Percentiles rank a stretch among this genome's conserved stretches.
These are phyloP conservation scores for Chaetomium fimeti DNA, from an alignment of 495 filamentous ascomycete genomes.

Conservation along the genomic window DNA sequence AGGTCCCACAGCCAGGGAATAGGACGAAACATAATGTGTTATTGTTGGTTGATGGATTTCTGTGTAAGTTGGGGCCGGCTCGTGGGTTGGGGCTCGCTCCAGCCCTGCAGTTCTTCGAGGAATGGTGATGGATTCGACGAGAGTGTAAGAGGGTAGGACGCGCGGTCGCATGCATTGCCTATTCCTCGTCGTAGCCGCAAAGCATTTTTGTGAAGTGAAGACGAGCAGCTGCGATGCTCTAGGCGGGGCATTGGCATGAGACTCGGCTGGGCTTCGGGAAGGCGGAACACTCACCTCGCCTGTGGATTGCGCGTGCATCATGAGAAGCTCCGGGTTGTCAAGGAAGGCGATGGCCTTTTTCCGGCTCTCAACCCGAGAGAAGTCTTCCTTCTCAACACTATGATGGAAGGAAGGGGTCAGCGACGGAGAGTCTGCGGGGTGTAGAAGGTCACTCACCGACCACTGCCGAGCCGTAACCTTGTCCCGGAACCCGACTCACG, in stretches of 20 bases:
- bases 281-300: conserved; percentile 41
- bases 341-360: conserved; percentile 47
- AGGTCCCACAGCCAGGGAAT: background rate
- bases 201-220: conserved; percentile 52
- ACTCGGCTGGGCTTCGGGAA: background rate
- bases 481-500: conserved; percentile 23
- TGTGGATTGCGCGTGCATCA: conserved; percentile 52
- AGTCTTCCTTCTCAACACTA: conserved; percentile 32
- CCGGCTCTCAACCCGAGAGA: conserved; percentile 36
- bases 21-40: background rate
- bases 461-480: conserved; percentile 20
- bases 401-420: conserved; percentile 6
- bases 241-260: background rate
- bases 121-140: background rate
- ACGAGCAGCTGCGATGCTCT: conserved; percentile 51
- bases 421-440: background rate
- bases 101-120: background rate
- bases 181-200: conserved; percentile 46
- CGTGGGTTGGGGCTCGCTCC: background rate
- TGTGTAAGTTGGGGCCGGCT: background rate
- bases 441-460: conserved; percentile 17
- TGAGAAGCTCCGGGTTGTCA: conserved; percentile 52
- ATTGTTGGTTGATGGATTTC: background rate
- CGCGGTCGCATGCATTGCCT: background rate
- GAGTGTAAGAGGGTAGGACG: background rate